A percentile compares a stretch with the other conserved stretches of the same genome.
These are phyloP conservation scores for Neolentinus lepideus DNA, from an alignment of 1,284 basidiomycete genomes.

Conservation along the genomic window DNA sequence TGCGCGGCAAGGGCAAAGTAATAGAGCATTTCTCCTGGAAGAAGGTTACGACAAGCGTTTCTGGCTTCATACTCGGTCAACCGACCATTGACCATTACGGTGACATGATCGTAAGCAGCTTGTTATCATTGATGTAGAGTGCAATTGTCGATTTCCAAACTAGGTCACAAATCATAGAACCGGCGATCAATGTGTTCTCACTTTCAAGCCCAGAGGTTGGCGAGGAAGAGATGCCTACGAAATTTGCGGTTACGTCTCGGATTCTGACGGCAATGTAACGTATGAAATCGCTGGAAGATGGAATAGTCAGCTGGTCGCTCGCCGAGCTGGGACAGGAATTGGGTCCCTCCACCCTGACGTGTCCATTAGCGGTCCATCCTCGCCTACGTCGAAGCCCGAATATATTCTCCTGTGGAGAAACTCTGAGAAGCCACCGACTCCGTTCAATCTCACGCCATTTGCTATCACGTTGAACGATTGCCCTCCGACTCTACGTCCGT, in stretches of 20 bases:
- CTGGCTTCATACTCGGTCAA: conserved; percentile 89
- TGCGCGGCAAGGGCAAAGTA: conserved; percentile 40
- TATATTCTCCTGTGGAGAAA: conserved; percentile 91
- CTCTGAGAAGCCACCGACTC: conserved; percentile 76
- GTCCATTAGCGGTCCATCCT: conserved; percentile 35
- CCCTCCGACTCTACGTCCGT: conserved; percentile 61
- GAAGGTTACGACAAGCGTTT: conserved; percentile 91
- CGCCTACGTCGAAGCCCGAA: conserved; percentile 46
- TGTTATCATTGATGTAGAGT: background rate
- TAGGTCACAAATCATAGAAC: conserved; percentile 91
- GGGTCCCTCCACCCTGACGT: conserved; percentile 76
- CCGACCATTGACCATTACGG: conserved; percentile 98
- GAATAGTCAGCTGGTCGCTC: conserved; percentile 92
- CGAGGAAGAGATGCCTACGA: conserved; percentile 88
- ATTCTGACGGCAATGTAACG: conserved; percentile 55
- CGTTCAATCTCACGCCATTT: conserved; percentile 94
- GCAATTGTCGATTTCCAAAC: background rate
- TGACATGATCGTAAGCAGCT: conserved; percentile 75
- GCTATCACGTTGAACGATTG: conserved; percentile 89
- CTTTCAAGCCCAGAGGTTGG: conserved; percentile 97
- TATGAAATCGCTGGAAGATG: conserved; percentile 96
- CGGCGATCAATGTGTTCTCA: conserved; percentile 82
- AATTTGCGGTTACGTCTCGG: conserved; percentile 81
- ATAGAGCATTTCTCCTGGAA: conserved; percentile 90
- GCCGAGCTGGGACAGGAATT: conserved; percentile 57